Conservation (phyloP, 2,329 filamentous ascomycete genomes). For the Fusarium udum region DNA sequence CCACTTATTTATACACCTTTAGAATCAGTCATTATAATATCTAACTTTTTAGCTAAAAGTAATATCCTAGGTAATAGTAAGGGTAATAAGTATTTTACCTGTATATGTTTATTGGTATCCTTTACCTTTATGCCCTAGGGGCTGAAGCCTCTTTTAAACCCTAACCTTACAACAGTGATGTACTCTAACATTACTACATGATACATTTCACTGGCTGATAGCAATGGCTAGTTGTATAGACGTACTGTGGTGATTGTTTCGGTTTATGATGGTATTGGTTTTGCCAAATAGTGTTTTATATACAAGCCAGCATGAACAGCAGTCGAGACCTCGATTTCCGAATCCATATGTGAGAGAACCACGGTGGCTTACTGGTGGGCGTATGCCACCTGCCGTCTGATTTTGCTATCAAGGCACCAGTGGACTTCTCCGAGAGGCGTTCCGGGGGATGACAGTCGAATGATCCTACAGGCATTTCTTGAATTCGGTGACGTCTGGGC, state of each 20-base stretch:
- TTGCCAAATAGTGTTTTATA: not conserved
- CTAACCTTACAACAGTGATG: too few relatives aligned
- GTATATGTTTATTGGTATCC: too few relatives aligned
- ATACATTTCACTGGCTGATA: not conserved
- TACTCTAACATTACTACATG: rapidly evolving
- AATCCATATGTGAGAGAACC: not conserved
- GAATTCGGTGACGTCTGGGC: not conserved
- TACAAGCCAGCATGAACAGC: not conserved
- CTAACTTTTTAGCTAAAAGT: too few relatives aligned
- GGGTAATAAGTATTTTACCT: too few relatives aligned
- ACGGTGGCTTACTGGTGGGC: not conserved
- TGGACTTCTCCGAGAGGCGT: not conserved
- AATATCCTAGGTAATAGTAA: too few relatives aligned
- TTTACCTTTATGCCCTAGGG: too few relatives aligned
- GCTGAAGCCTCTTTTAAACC: too few relatives aligned
- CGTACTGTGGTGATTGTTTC: rapidly evolving
- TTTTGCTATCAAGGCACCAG: not conserved
- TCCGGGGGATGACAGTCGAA: not conserved
- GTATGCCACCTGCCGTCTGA: not conserved
- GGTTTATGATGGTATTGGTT: not conserved
- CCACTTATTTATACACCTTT: too few relatives aligned
- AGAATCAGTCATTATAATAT: too few relatives aligned
- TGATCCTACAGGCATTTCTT: not conserved
- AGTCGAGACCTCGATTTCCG: not conserved
- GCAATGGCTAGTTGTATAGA: not conserved